Evolutionary conservation across 2,329 filamentous ascomycete species (phyloP).

Genomic region (Aspergillus tamarii): DNA sequence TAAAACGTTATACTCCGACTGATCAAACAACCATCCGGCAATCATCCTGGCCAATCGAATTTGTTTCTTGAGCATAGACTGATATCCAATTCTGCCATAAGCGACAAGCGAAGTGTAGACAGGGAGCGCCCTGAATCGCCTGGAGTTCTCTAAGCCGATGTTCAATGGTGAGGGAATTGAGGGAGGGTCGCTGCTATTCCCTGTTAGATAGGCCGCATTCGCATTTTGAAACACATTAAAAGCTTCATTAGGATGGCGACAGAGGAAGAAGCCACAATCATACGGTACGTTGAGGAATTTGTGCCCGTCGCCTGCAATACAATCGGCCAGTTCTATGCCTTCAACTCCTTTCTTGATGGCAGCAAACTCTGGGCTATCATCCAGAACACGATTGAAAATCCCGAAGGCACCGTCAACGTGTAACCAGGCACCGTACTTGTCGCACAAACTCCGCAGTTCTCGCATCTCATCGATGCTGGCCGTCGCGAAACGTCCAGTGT

Average conservation of each 20-base stretch:
- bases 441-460: constrained; percentile 69
- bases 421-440: constrained; percentile 77
- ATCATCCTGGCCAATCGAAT: constrained; percentile 71
- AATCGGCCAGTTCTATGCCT: constrained; percentile 81
- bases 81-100: constrained; percentile 72
- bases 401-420: constrained; percentile 93
- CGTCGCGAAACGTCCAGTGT: constrained; percentile 80
- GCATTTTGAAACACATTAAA: constrained; percentile 76
- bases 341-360: constrained; percentile 54
- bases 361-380: constrained; percentile 59
- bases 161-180: constrained; percentile 79
- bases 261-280: constrained; percentile 89
- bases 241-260: constrained; percentile 62
- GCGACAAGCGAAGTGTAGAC: constrained; percentile 79
- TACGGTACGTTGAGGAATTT: constrained; percentile 96
- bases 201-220: constrained; percentile 77
- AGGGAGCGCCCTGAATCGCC: constrained; percentile 87
- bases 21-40: constrained; percentile 63
- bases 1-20: constrained; percentile 68
- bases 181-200: constrained; percentile 36
- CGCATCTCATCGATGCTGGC: constrained; percentile 60
- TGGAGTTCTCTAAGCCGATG: constrained; percentile 86
- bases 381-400: constrained; percentile 72
- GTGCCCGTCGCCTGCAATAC: constrained; percentile 83
- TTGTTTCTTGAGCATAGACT: constrained; percentile 71